Conservation (phyloP, 257 asterid species). For the Solanum commersonii region DNA sequence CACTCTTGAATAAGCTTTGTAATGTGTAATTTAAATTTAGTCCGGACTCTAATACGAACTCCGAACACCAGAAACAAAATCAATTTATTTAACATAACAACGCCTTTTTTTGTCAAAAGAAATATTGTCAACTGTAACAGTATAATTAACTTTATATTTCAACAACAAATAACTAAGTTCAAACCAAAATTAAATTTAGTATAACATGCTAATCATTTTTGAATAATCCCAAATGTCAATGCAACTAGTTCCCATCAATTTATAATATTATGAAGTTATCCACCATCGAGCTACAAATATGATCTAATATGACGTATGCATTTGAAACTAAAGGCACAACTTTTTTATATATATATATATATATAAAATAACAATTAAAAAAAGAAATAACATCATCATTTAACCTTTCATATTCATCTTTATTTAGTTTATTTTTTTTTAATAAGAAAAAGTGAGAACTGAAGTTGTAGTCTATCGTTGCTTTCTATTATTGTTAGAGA, state of each 20-base stretch:
- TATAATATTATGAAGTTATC: neutral
- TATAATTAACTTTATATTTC: neutral
- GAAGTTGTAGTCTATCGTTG: neutral
- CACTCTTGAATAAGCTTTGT: fast-evolving
- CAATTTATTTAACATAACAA: neutral
- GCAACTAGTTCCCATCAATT: neutral
- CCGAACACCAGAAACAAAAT: no score
- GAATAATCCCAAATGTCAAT: neutral
- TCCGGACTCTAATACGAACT: fast-evolving
- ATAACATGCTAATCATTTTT: neutral
- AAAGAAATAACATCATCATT: neutral
- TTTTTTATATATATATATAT: neutral
- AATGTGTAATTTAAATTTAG: fast-evolving
- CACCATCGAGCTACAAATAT: neutral
- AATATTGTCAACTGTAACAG: neutral
- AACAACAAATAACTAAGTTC: neutral
- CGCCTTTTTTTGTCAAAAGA: neutral
- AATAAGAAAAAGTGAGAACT: neutral
- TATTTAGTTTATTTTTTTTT: neutral
- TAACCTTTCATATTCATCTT: neutral
- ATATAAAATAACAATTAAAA: no score
- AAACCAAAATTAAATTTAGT: neutral
- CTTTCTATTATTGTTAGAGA: neutral
- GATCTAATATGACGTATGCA: neutral
- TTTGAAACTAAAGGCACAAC: neutral